These are phyloP conservation scores for Xanthoceras sorbifolium DNA, from an alignment of 345 rosid species.

Conservation along the genomic window DNA sequence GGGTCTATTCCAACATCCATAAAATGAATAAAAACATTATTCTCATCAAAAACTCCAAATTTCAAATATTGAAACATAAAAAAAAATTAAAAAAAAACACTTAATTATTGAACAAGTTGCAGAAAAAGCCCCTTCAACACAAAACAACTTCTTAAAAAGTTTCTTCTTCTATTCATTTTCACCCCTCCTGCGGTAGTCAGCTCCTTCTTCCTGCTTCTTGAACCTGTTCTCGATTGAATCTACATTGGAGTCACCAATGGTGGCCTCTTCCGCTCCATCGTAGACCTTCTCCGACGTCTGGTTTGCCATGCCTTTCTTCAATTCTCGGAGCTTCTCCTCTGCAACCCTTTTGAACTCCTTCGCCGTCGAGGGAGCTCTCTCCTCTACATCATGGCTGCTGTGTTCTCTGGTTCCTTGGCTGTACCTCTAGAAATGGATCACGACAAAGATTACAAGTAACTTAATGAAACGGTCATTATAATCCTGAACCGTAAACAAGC, in stretches of 20 bases:
- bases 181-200: slow-evolving; percentile 20
- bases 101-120: too few relatives aligned
- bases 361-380: slow-evolving; percentile 26
- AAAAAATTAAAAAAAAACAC: too few relatives aligned
- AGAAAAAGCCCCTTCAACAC: background rate
- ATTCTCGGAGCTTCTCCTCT: slow-evolving; percentile 20
- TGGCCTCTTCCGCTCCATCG: slow-evolving; percentile 33
- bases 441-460: background rate
- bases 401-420: slow-evolving; percentile 20
- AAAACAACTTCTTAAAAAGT: background rate
- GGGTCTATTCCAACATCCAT: too few relatives aligned
- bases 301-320: slow-evolving; percentile 29
- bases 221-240: slow-evolving; percentile 29
- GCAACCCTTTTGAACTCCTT: slow-evolving; percentile 36
- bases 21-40: too few relatives aligned
- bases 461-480: background rate
- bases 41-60: too few relatives aligned
- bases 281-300: slow-evolving; percentile 39
- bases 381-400: background rate
- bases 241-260: slow-evolving; percentile 21
- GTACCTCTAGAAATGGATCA: slow-evolving; percentile 29
- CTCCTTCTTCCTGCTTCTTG: slow-evolving; percentile 25
- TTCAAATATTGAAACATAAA: too few relatives aligned
- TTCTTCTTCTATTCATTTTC: background rate
- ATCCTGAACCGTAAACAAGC: too few relatives aligned